Base-by-base conservation (phyloP, 345 rosid genomes). In the Salix suchowensis region DNA sequence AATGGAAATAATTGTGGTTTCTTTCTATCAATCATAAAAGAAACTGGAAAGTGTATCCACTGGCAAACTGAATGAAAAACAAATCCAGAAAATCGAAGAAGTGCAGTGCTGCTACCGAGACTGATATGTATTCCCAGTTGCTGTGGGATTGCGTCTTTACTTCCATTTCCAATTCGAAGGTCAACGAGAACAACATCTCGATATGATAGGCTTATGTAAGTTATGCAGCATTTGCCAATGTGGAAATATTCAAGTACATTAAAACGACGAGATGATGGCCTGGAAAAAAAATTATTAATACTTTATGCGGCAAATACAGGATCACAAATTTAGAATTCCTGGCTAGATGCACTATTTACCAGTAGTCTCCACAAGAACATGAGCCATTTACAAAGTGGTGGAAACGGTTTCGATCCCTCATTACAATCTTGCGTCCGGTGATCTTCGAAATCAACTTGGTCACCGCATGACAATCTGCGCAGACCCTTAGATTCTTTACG, bases 391-490 rank as follows among this genome's bases (percentile, higher is more conserved):
- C 83, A 71, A 94, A 89, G 85, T 91, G 95, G 86, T 94, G 95
- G 80, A 93, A 93, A 67, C 93, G 71, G 77, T 86, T 91, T n/a
- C 92, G 83, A 76, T 94, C 94, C 81, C 94, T 85, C 95, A 86
- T 90, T 3, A 91, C 80, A 50, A 93, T 88, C 65, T 78, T 86
- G 11, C 95, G 85, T 1, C 92, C 83, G 0, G 92, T 89, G 87
- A 89, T 85, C 85, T 77, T 85, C 4, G 92, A 85, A 42, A 90
- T 83, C 79, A 90, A 34, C 78, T 91, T 91, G 1, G 81, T 83
- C 26, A 74, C 95, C 0, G 85, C 87, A 72, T 91, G 97, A 60
- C 95, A 93, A 82, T 93, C 95, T 0, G 82, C 66, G 73, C 98
- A 90, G 26, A 89, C 90, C 42, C 95, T 77, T 13, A 90, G 88